These are phyloP conservation scores for Candida maris DNA, from an alignment of 805 yeast genomes.

Conservation along the genomic window DNA sequence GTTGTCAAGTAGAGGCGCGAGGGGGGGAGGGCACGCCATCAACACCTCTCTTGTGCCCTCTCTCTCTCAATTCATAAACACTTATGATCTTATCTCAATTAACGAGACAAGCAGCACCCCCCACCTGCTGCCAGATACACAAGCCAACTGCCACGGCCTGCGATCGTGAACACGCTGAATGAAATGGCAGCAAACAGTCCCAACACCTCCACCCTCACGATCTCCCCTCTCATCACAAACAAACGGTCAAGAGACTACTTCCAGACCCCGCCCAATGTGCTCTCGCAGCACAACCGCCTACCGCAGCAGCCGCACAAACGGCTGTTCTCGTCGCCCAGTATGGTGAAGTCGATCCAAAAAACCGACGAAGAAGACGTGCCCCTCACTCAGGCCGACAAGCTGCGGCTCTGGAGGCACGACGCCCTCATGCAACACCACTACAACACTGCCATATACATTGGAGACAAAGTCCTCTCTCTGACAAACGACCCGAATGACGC, in stretches of 20 bases:
- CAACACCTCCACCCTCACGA: conserved; percentile 68
- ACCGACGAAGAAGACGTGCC: conserved; percentile 37
- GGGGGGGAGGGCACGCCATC: too few relatives aligned
- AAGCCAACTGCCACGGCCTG: too few relatives aligned
- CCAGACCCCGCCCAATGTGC: conserved; percentile 33
- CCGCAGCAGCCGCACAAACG: conserved; percentile 18
- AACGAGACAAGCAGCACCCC: too few relatives aligned
- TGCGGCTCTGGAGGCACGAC: conserved; percentile 90
- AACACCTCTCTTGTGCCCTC: too few relatives aligned
- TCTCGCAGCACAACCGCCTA: conserved; percentile 16
- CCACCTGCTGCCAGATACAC: too few relatives aligned
- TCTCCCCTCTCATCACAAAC: conserved; percentile 58
- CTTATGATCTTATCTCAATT: too few relatives aligned
- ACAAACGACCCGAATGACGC: conserved; percentile 91
- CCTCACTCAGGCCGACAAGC: conserved; percentile 74
- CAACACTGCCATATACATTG: conserved; percentile 83
- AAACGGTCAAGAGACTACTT: conserved; percentile 31
- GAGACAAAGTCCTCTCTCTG: conserved; percentile 81
- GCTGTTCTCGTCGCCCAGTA: conserved; percentile 25
- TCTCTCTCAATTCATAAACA: too few relatives aligned
- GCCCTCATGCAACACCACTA: conserved; percentile 91
- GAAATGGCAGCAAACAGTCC: conserved; percentile 38
- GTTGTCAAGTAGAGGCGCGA: too few relatives aligned
- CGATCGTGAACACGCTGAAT: conserved; percentile 8
- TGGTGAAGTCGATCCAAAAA: conserved; percentile 13